phyloP scores from a whole-genome alignment of 441 rosid species.

The Croton laevigatus region DNA sequence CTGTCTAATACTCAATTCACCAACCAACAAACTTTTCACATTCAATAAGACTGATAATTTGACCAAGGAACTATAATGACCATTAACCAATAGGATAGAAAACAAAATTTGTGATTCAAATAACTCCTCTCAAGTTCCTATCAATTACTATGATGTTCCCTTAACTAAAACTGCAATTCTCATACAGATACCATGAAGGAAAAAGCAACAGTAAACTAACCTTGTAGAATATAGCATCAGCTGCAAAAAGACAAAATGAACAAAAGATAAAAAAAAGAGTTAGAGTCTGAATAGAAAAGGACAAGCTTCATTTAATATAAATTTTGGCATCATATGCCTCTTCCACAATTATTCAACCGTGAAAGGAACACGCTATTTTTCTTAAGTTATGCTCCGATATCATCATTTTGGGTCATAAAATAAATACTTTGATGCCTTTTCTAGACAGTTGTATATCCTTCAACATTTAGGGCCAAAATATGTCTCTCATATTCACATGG shows the following conservation, averaged over 20 bases:
- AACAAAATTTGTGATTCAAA: not conserved
- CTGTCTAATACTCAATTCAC: not conserved
- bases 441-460: not conserved
- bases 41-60: constrained; percentile 6
- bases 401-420: not conserved
- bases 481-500: not conserved
- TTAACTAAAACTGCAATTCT: not conserved
- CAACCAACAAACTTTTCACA: not conserved
- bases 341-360: not conserved
- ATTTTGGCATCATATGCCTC: not conserved
- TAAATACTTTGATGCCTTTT: not conserved
- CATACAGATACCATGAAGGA: constrained; percentile 2
- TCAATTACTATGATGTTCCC: not conserved
- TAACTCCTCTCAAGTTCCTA: not conserved
- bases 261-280: constrained; percentile 21
- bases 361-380: not conserved
- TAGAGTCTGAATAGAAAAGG: constrained; percentile 15
- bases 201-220: constrained; percentile 34
- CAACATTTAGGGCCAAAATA: not conserved
- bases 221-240: constrained; percentile 66
- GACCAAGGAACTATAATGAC: constrained; percentile 3
- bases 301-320: not conserved
- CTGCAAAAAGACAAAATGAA: constrained; percentile 39
- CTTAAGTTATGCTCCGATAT: not conserved
- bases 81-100: not conserved